Base-by-base conservation (phyloP, 768 basidiomycete species). In the Phanerochaete sordida region DNA sequence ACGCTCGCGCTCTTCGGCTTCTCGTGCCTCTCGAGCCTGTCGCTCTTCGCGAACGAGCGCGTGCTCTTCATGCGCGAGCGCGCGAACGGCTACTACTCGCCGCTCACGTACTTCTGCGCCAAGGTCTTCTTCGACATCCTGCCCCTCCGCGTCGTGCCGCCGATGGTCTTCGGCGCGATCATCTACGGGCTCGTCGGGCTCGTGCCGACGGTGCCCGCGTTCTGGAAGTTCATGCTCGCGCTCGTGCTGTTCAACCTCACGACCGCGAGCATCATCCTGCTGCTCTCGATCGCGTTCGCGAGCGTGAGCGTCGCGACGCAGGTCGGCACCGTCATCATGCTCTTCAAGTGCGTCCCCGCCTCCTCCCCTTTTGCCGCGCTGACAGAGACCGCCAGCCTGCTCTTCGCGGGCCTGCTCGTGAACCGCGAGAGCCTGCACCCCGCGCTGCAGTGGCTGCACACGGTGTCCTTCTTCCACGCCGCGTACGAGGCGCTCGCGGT, bases 221-320 rank as follows among this genome's bases (percentile, higher is more conserved):
- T 98, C 79, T 98, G 97, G 97, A 98, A 97, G 77, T 98, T 99
- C 79, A 88, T 98, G 77, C 85, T 98, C 64, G 91, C 90, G 1
- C 82, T 99, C 39, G 94, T 99, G 11, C 76, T 99, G 39, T 98
- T 98, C 86, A 99, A 99, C 76, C 75, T 99, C 66, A 91, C 95
- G 1, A 95, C 97, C 1, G 94, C 95, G 28, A 92, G 89, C 69
- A 90, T 96, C 43, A 90, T 98, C 23, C 76, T 99, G 4, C 82
- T 94, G 74, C 78, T 99, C 35, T 95, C 93, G 24, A 92, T 98
- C 59, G 86, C 91, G 1, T 91, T 97, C 65, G 84, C 87, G 55
- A 92, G 87, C 71, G 87, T 86, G 33, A 88, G 92, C 56, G 86
- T 99, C 28, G 96, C 95, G 1, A 96, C 91, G 69, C 77, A 98